Evolutionary conservation across 129 eudicot genomes (phyloP).

Genomic region (Lactuca sativa): DNA sequence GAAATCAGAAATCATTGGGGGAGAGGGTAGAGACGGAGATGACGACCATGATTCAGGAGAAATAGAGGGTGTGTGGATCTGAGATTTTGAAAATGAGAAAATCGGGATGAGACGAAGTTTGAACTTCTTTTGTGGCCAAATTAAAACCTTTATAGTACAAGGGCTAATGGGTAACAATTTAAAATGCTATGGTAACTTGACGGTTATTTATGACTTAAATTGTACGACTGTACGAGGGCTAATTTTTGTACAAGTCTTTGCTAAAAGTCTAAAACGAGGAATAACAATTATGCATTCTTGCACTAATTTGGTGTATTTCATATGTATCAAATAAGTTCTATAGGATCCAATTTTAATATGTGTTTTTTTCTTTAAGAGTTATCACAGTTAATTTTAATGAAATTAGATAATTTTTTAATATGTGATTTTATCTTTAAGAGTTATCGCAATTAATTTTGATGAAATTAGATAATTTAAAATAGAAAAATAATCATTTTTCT

Average conservation of each 20-base stretch:
- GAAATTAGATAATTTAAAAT: too few relatives aligned
- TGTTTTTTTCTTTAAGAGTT: not conserved
- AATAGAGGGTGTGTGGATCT: conserved; percentile 34
- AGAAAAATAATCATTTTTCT: too few relatives aligned
- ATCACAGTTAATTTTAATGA: not conserved
- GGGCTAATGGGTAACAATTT: conserved; percentile 9
- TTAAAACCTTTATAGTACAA: not conserved
- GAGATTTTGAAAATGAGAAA: conserved; percentile 33
- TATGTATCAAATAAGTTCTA: not conserved
- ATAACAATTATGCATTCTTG: not conserved
- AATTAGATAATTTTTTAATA: too few relatives aligned
- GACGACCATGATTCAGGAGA: conserved; percentile 26
- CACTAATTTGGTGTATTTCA: not conserved
- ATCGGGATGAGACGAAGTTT: conserved; percentile 11
- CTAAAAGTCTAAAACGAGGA: not conserved
- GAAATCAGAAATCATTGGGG: conserved; percentile 26
- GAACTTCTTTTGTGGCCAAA: conserved; percentile 25
- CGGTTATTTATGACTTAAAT: not conserved
- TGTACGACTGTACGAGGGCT: not conserved
- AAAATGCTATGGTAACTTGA: not conserved
- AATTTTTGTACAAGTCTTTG: not conserved
- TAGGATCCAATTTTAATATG: too few relatives aligned
- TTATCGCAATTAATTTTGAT: too few relatives aligned
- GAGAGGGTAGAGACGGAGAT: conserved; percentile 17
- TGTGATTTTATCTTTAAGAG: too few relatives aligned